Base-by-base conservation (phyloP, 1,284 basidiomycete genomes). In the Papiliotrema laurentii region DNA sequence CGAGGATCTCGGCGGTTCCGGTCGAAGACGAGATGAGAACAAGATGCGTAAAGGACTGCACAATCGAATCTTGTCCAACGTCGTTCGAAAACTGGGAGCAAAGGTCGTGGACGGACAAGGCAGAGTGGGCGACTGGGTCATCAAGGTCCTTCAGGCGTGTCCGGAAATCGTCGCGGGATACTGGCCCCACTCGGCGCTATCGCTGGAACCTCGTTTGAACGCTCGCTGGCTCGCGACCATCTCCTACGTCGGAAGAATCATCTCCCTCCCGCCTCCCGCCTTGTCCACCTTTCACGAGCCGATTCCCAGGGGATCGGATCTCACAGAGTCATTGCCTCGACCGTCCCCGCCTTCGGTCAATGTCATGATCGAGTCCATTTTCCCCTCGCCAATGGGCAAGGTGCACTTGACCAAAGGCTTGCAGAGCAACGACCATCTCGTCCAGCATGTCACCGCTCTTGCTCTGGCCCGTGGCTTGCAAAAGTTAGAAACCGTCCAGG, bases 181-280 rank as follows among this genome's bases (percentile, higher is more conserved):
- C 66, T 90, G 89, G 87, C 72, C 82, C 16, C 79, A 80, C 28
- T 84, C 82, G 3, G 81, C 81, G 1, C 75, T 91, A 21, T 85
- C 86, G 0, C 77, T 96, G 6, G 92, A 97, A 56, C 90, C 92
- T 0, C 81, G 88, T 1, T 79, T 92, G 0, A 87, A 87, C 5
- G 87, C 88, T 0, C 84, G 85, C 61, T 97, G 91, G 91, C 83
- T 96, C 27, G 82, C 85, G 2, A 92, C 90, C 47, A 82, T 93
- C 51, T 79, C 88, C 2, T 87, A 91, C 64, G 80, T 90, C 35
- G 86, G 85, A 0, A 77, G 80, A 2, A 80, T 92, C 28, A 78
- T 94, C 40, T 85, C 85, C 0, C 78, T 91, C 0, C 82, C 86
- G 0, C 73, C 90, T 0, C 91, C 90, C 0, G 52, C 61, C 9